Base-by-base conservation (phyloP, 1,139 yeast species). In the Kodamaea arcana region DNA sequence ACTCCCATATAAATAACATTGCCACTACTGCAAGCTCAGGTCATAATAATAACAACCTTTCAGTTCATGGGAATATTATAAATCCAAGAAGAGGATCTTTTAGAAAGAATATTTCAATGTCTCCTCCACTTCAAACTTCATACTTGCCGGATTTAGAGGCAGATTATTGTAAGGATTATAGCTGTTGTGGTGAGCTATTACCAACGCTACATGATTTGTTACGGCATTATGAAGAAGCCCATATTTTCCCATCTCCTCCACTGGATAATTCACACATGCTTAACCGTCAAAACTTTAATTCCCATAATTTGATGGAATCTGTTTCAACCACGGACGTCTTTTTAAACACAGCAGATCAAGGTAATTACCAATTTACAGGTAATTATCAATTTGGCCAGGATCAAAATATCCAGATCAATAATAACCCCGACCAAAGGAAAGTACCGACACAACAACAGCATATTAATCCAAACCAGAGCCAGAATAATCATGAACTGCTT, bases 211-310 rank as follows among this genome's bases (percentile, higher is more conserved):
- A 92, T 59, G 98, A 92, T 59, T 69, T 92, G 44, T 71, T 92
- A 45, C 80, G 94, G 50, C 98, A 92, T 58, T 94, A 92, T 56
- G 98, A 94, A 58, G 97, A 92, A 60, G 90, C 94, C 28, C 98
- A 92, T 59, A 90, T 90, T 44, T 77, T 84, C 36, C 84, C 86
- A 27, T 78, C 80, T 15, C 83, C 83, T 2, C 81, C 83, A 10
- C 51, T 61, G 31, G 62, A 60, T 36, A 54, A 52, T 40, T 54
- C 56, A 33, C 65, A 61, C 44, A 49, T 61, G 48, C 46, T 62
- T 32, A 57, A 54, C 42, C 54, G 60, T 35, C 60, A 58, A 47
- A 56, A 60, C 46, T 58, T 62, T 50, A 68, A 63, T 47, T 67
- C 61, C 45, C 75, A 69, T 48, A 69, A 68, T 43, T 64, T 76